Conservation (phyloP, 345 rosid genomes). For the Gynandropsis gynandra region DNA sequence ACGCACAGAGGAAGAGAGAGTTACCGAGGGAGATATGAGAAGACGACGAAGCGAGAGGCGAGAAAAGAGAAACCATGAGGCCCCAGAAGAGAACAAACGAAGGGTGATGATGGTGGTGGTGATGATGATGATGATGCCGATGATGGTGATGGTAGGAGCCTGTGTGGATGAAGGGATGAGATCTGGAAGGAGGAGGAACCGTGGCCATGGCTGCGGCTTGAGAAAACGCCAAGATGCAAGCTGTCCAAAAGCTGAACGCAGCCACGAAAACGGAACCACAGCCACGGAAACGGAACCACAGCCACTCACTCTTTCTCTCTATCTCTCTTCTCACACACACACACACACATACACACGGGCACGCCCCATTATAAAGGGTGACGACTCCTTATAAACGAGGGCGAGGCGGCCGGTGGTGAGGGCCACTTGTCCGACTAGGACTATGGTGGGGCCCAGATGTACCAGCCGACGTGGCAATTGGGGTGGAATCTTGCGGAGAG, state of each 20-base stretch:
- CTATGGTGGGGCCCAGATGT: conserved; percentile 8
- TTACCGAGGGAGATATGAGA: conserved; percentile 26
- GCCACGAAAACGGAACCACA: neutral
- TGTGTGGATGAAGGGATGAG: conserved; percentile 20
- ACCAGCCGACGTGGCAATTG: conserved; percentile 21
- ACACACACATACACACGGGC: neutral
- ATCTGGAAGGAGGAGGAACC: conserved; percentile 22
- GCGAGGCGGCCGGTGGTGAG: conserved; percentile 21
- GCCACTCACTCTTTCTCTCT: neutral
- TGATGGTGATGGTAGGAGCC: conserved; percentile 21
- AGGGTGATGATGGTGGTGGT: conserved; percentile 15
- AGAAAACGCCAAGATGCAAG: neutral
- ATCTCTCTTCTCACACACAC: neutral
- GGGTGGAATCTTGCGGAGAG: conserved; percentile 31
- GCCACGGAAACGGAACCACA: conserved; percentile 30
- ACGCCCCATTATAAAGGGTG: conserved; percentile 6
- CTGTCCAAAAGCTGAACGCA: too few species aligned
- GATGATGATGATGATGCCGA: neutral
- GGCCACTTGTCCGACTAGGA: conserved; percentile 24
- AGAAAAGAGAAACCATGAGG: conserved; percentile 27
- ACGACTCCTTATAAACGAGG: too few species aligned
- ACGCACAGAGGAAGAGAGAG: neutral
- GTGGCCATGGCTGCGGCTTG: conserved; percentile 25
- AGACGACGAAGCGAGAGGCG: conserved; percentile 22
- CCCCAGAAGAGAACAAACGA: conserved; percentile 27